These are phyloP conservation scores for Linnemannia hyalina DNA, from an alignment of 192 early-diverging fungal species.

Conservation along the genomic window DNA sequence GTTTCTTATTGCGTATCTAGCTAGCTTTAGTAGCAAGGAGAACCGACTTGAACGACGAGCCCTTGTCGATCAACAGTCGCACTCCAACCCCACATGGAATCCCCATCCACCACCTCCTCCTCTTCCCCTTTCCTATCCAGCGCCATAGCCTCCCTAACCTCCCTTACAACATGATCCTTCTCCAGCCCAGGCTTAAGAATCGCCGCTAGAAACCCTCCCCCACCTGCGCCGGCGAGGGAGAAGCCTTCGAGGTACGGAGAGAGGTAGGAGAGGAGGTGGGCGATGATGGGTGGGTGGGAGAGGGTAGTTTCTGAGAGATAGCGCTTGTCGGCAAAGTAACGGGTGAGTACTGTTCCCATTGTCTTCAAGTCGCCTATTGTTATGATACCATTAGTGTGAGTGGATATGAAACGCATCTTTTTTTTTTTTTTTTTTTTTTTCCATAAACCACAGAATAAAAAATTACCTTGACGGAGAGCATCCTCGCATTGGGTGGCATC, in stretches of 20 bases:
- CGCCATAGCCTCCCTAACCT: conserved; percentile 1
- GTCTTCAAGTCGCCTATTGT: conserved; percentile 1
- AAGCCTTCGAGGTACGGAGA: conserved; percentile 28
- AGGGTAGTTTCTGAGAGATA: conserved; percentile 34
- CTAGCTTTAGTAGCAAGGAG: neutral
- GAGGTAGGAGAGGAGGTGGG: conserved; percentile 2
- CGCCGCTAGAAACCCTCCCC: conserved; percentile 38
- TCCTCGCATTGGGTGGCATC: conserved; percentile 29
- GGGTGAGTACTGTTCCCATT: conserved; percentile 22
- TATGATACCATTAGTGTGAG: neutral
- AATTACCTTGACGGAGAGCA: conserved; percentile 31
- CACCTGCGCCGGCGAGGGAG: conserved; percentile 43
- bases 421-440: too few species aligned
- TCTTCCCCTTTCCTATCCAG: neutral
- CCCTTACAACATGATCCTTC: neutral
- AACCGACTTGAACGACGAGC: conserved; percentile 20
- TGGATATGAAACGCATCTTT: neutral
- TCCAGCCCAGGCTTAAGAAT: conserved; percentile 14
- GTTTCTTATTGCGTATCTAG: neutral
- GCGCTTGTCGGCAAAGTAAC: conserved; percentile 36
- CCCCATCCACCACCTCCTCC: neutral
- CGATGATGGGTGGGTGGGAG: conserved; percentile 21
- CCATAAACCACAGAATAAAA: neutral
- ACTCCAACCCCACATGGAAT: conserved; percentile 23
- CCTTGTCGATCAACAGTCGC: conserved; percentile 27